These are phyloP conservation scores for Cytospora piceae DNA, from an alignment of 2,329 filamentous ascomycete species.

Conservation along the genomic window DNA sequence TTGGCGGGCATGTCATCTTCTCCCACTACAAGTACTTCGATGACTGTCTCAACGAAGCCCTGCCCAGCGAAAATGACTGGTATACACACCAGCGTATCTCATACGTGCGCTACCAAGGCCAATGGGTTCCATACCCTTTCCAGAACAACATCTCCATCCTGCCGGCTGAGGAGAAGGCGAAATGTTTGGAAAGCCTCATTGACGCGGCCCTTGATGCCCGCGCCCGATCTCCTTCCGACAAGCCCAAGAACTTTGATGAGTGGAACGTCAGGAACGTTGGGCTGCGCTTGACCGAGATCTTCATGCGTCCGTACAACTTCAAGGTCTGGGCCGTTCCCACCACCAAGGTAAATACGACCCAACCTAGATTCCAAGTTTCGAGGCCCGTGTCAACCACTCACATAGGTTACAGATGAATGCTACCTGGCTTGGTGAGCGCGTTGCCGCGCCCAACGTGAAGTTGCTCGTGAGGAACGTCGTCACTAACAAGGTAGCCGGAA, in stretches of 20 bases:
- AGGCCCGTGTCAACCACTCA: no score
- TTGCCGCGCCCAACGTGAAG: slow-evolving; percentile 96
- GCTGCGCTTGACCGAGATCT: slow-evolving; percentile 84
- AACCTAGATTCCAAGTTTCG: slow-evolving; percentile 66
- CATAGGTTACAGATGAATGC: no score
- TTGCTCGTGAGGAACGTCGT: slow-evolving; percentile 91
- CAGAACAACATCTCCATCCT: slow-evolving; percentile 99
- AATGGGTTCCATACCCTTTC: slow-evolving; percentile 99
- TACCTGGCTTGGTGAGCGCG: slow-evolving; percentile 93
- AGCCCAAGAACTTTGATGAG: slow-evolving; percentile 97
- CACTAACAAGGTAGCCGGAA: slow-evolving; percentile 91
- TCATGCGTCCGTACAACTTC: slow-evolving; percentile 99
- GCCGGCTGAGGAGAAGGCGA: slow-evolving; percentile 97
- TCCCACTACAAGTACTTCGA: slow-evolving; percentile 99
- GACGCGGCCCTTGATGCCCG: slow-evolving; percentile 88
- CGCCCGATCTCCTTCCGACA: slow-evolving; percentile 86
- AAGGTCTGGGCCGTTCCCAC: slow-evolving; percentile 99
- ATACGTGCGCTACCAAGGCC: slow-evolving; percentile 93
- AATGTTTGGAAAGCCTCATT: slow-evolving; percentile 89
- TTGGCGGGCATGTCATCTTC: slow-evolving; percentile 98
- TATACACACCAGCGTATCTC: slow-evolving; percentile 98
- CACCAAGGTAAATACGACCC: no score
- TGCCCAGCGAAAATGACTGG: slow-evolving; percentile 94
- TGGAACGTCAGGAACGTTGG: slow-evolving; percentile 96
- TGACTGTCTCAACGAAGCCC: slow-evolving; percentile 95